Evolutionary conservation across 2,329 filamentous ascomycete genomes (phyloP).

Genomic region (Neonectria punicea): DNA sequence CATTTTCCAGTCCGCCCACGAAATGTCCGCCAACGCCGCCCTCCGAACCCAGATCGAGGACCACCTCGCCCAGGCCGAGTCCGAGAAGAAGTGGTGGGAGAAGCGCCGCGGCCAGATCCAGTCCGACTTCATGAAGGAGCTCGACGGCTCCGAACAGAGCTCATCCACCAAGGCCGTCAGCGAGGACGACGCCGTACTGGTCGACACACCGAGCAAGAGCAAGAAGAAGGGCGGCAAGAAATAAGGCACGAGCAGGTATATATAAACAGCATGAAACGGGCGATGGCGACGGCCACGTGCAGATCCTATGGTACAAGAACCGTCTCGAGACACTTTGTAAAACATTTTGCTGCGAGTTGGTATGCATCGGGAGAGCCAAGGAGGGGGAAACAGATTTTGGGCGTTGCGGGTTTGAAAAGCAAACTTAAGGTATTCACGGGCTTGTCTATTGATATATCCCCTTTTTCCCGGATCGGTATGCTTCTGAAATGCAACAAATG

Average conservation of each 20-base stretch:
- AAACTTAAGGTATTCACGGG: conserved; percentile 14
- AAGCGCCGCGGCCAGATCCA: conserved; percentile 80
- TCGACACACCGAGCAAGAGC: conserved; percentile 71
- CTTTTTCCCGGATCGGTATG: conserved; percentile 8
- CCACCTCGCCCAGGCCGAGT: conserved; percentile 74
- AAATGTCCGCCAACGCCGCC: conserved; percentile 87
- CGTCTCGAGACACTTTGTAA: conserved; percentile 20
- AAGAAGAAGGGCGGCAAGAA: conserved; percentile 69
- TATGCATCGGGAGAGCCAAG: conserved; percentile 9
- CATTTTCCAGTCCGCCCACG: conserved; percentile 98
- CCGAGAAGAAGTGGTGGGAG: conserved; percentile 94
- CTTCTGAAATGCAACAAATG: conserved; percentile 37
- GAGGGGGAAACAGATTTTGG: conserved; percentile 9
- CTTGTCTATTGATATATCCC: conserved; percentile 23
- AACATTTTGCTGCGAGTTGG: conserved; percentile 14
- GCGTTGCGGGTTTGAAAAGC: conserved; percentile 28
- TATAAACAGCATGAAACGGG: not conserved
- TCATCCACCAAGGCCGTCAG: conserved; percentile 52
- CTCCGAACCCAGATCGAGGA: conserved; percentile 80
- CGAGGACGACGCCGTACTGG: conserved; percentile 71
- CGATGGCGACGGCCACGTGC: not conserved
- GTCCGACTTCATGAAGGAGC: conserved; percentile 84
- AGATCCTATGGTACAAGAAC: conserved; percentile 2
- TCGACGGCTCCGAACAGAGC: conserved; percentile 71
- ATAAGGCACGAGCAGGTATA: conserved; percentile 17